phyloP scores from a whole-genome alignment of 441 rosid genomes.

The Populus hybrid region DNA sequence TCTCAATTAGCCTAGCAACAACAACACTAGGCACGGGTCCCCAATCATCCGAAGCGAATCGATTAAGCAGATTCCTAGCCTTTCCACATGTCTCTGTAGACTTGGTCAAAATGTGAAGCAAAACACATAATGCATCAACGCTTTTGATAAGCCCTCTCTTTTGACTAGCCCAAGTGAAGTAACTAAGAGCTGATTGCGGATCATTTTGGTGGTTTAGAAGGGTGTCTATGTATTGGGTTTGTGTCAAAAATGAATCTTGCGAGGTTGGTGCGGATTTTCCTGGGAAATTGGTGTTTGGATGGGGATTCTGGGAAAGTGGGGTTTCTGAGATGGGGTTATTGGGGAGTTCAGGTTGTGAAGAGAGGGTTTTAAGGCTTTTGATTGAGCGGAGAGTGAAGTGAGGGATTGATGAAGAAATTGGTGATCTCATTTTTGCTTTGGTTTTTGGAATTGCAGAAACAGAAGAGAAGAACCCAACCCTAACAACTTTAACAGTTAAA shows the following conservation, averaged over 20 bases:
- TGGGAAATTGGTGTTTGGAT: conserved; percentile 11
- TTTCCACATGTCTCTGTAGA: conserved; percentile 22
- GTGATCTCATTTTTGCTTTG: conserved; percentile 29
- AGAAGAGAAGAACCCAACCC: not conserved
- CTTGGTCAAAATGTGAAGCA: conserved; percentile 52
- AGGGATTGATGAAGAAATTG: conserved; percentile 6
- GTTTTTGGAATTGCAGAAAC: not conserved
- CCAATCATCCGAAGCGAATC: conserved; percentile 35
- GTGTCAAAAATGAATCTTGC: conserved; percentile 14
- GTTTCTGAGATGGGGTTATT: conserved; percentile 10
- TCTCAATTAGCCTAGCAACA: conserved; percentile 39
- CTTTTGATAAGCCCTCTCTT: conserved; percentile 34
- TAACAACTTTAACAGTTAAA: not conserved
- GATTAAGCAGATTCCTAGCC: conserved; percentile 37
- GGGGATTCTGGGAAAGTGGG: conserved; percentile 21
- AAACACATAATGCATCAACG: conserved; percentile 44
- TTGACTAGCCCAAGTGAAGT: conserved; percentile 32
- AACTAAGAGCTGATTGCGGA: conserved; percentile 42
- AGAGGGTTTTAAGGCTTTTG: conserved; percentile 26
- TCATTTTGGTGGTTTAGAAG: conserved; percentile 41
- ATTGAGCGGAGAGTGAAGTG: conserved; percentile 25
- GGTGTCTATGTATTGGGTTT: conserved; percentile 32
- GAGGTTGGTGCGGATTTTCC: not conserved
- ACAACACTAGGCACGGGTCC: conserved; percentile 29
- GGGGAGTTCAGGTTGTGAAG: conserved; percentile 37